Conservation (phyloP, 495 filamentous ascomycete species). For the Xylaria nigripes region DNA sequence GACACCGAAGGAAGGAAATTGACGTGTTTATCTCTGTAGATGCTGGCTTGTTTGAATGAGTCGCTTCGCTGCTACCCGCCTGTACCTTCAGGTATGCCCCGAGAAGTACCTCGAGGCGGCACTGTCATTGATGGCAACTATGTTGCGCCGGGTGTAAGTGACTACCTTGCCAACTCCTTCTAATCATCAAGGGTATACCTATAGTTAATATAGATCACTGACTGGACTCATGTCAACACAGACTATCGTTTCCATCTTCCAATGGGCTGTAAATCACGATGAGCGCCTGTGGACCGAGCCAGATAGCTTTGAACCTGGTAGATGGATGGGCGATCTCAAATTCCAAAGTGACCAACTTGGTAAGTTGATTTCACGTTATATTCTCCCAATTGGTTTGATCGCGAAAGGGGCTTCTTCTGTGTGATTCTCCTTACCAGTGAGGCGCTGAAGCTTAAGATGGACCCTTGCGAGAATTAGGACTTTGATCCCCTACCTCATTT, state of each 20-base stretch:
- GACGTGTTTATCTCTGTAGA: conserved; percentile 51
- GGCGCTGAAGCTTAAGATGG: too few species aligned
- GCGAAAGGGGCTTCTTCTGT: too few species aligned
- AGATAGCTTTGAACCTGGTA: conserved; percentile 42
- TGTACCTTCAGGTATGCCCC: conserved; percentile 35
- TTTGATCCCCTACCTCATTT: too few species aligned
- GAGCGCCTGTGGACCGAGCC: conserved; percentile 37
- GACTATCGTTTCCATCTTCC: conserved; percentile 44
- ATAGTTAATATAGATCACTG: too few species aligned
- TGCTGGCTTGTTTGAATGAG: conserved; percentile 52
- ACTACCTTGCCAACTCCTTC: too few species aligned
- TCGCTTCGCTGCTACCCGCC: conserved; percentile 54
- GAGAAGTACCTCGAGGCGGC: conserved; percentile 28
- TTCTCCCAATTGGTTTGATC: too few species aligned
- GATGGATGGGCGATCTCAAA: conserved; percentile 35
- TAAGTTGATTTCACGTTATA: too few species aligned
- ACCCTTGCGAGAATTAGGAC: too few species aligned
- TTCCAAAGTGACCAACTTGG: conserved; percentile 37
- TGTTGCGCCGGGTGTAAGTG: too few species aligned
- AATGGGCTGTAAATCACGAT: conserved; percentile 38
- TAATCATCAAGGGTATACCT: too few species aligned
- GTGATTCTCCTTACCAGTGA: too few species aligned
- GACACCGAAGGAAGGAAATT: conserved; percentile 10
- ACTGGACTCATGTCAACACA: conserved; percentile 13
- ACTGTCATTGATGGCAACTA: too few species aligned